phyloP scores from a whole-genome alignment of 805 yeast genomes.

The Henningerozyma blattae region DNA sequence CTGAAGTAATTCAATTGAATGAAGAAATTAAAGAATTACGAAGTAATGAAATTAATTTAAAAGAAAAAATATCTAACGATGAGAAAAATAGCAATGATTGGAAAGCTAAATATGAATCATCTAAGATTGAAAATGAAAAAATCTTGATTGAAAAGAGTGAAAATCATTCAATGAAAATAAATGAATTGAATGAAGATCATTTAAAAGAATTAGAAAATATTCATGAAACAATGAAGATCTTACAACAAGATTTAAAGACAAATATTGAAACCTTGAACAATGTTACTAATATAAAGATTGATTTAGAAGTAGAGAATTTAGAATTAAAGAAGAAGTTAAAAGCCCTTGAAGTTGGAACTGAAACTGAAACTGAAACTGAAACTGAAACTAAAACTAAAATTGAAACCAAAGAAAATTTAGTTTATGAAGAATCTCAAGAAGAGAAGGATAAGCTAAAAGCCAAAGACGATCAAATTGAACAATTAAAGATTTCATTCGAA shows the following conservation, averaged over 20 bases:
- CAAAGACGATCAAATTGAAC: neutral
- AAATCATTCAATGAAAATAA: constrained; percentile 15
- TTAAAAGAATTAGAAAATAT: constrained; percentile 26
- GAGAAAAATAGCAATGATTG: constrained; percentile 19
- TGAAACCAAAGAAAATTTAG: constrained; percentile 5
- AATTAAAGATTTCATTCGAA: neutral
- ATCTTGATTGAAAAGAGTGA: constrained; percentile 16
- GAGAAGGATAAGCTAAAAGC: constrained; percentile 8
- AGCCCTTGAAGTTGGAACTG: constrained; percentile 1
- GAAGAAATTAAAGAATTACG: constrained; percentile 24
- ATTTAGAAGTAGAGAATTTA: constrained; percentile 15
- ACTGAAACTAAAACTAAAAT: no score
- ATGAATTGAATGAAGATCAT: constrained; percentile 25
- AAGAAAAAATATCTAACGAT: constrained; percentile 23
- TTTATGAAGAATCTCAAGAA: constrained; percentile 4
- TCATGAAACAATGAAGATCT: constrained; percentile 25
- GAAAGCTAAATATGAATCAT: constrained; percentile 12
- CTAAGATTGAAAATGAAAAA: constrained; percentile 12
- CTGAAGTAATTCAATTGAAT: constrained; percentile 26
- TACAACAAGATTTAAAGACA: constrained; percentile 20
- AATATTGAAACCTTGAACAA: constrained; percentile 19
- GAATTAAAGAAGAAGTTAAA: constrained; percentile 12
- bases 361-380: neutral
- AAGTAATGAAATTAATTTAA: constrained; percentile 12
- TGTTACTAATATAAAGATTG: constrained; percentile 18